Conservation (phyloP, 495 filamentous ascomycete species). For the Parathielavia hyrcaniae region DNA sequence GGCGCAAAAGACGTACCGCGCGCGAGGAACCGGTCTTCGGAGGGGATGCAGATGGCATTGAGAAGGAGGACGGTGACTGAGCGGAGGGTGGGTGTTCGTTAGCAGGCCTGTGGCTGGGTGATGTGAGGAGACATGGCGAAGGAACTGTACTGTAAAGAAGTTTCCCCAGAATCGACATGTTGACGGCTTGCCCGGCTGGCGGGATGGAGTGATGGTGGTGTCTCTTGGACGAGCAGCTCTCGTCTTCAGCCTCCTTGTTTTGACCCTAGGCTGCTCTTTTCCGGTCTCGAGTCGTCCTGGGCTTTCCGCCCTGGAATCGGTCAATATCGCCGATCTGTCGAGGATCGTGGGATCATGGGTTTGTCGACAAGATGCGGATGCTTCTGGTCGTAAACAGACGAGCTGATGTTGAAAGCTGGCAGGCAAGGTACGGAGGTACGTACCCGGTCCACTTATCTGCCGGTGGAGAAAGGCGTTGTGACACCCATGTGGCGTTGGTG, state of each 20-base stretch:
- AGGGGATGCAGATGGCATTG: conserved; percentile 91
- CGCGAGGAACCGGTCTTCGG: conserved; percentile 95
- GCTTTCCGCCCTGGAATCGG: neutral
- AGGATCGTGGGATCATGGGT: neutral
- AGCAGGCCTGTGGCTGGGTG: neutral
- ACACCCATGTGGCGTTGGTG: neutral
- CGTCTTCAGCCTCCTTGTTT: neutral
- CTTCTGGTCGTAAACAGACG: neutral
- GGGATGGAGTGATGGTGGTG: neutral
- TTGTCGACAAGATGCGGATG: neutral
- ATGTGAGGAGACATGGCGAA: too few species aligned
- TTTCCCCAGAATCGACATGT: conserved; percentile 20
- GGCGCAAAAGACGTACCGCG: conserved; percentile 62
- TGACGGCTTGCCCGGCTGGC: conserved; percentile 2
- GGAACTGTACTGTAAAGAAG: conserved; percentile 14
- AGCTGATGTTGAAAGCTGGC: conserved; percentile 14
- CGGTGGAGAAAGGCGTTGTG: neutral
- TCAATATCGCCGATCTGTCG: neutral
- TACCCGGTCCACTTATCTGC: neutral
- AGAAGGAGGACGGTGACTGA: conserved; percentile 76
- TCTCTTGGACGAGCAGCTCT: neutral
- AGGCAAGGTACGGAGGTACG: conserved; percentile 1
- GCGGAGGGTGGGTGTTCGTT: neutral
- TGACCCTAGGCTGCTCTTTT: neutral
- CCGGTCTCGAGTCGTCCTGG: neutral